Base-by-base conservation (phyloP, 2,329 filamentous ascomycete species). In the Paraphoma sp. region DNA sequence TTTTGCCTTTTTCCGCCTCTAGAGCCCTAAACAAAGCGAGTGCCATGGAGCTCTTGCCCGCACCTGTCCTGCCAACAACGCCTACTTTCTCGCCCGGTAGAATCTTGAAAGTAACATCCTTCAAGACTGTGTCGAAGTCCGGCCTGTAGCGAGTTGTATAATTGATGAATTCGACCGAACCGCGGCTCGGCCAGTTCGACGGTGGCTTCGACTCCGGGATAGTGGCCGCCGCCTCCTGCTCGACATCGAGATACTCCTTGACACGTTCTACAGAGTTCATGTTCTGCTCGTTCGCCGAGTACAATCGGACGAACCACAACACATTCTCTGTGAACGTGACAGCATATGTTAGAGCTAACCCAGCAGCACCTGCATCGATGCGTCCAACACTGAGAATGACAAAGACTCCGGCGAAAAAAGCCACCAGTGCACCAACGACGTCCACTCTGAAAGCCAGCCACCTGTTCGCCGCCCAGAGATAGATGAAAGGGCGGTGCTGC, bases 191-290 rank as follows among this genome's bases (percentile, higher is more conserved):
- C 95, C 95, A 99, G 72, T 91, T 88, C 4, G 83, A 78, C 0
- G 89, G 83, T 6, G 95, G 95, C 29, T 92, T 86, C 62, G 87
- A 91, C 56, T 94, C 87, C 52, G 92, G 87, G 41, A 96, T 85
- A 41, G 96, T 82, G 1, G 91, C 83, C 0, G 85, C 82, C 1
- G 95, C 93, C 79, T 99, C 95, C 75, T 97, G 94, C 68, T 98
- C 94, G 1, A 99, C 91, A 44, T 98, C 92, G 36, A 98, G 85
- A 72, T 98, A 99, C 75, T 99, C 95, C 80, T 97, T 96, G 72
- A 99, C 89, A 71, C 95, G 91, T 79, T 99, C 95, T 47, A 98
- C 93, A 2, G 94, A 94, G 79, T 99, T 99, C 95, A 99, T 98
- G 79, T 97, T 98, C 78, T 99, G 95, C 79, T 99, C 95, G 70